Evolutionary conservation across 768 basidiomycete genomes (phyloP).

Genomic region (Tephrocybe sp.): DNA sequence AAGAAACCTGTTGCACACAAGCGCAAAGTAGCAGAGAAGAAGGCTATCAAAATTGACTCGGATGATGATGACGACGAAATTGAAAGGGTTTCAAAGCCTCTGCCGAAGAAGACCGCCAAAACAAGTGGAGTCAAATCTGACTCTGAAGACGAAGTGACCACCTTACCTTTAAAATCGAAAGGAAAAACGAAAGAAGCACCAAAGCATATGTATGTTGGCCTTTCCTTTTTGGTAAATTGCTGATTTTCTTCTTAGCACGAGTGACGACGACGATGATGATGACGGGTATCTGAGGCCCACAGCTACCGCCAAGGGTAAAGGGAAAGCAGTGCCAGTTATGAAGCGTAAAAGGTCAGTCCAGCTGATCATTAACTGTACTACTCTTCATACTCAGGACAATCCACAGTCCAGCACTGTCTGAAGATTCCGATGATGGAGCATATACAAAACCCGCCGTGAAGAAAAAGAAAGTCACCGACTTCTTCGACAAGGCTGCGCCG

Average conservation of each 20-base stretch:
- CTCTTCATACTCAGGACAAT: not conserved
- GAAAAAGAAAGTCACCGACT: constrained; percentile 60
- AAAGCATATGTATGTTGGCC: constrained; percentile 9
- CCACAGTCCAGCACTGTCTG: constrained; percentile 33
- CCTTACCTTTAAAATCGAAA: constrained; percentile 16
- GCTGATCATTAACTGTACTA: not conserved
- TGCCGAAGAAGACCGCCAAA: constrained; percentile 19
- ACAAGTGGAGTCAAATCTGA: constrained; percentile 25
- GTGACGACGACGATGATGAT: constrained; percentile 14
- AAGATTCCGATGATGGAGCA: constrained; percentile 42
- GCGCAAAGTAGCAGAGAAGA: constrained; percentile 24
- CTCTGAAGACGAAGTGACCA: constrained; percentile 27
- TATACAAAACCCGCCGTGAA: constrained; percentile 50
- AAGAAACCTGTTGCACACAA: constrained; percentile 13
- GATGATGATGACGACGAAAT: constrained; percentile 19
- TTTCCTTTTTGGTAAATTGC: too few relatives aligned
- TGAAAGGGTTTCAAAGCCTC: constrained; percentile 13
- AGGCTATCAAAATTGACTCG: constrained; percentile 16
- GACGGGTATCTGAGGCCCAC: constrained; percentile 4
- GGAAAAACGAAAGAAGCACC: constrained; percentile 12
- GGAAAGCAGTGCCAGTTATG: constrained; percentile 24
- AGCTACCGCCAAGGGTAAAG: constrained; percentile 16
- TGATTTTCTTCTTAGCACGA: not conserved
- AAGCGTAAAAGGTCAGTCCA: constrained; percentile 70
- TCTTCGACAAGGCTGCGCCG: constrained; percentile 50